Evolutionary conservation across 495 filamentous ascomycete genomes (phyloP), one percentile per base, ranked within the genome.

Genomic region (Talaromyces trachyspermus): DNA sequence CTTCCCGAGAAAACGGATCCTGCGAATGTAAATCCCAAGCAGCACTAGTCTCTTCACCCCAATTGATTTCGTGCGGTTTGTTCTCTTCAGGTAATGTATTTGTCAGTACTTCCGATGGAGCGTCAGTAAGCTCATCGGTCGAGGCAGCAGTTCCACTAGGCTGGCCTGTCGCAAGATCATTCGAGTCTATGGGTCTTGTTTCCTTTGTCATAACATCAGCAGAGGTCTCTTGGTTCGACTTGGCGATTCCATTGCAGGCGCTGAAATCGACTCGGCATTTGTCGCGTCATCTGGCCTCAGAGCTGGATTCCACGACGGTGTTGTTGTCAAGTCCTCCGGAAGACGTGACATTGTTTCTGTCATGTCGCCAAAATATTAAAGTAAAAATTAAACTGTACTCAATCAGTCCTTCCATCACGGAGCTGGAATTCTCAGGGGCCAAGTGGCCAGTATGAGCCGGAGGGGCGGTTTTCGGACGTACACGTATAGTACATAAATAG

Each of bases 281-380:
- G 44, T 20, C 30, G 44, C 29, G 30, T 53, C 51, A 11, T 69
- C 64, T 15, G 68, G 59, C 50, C 61, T 55, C 15, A 63, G 50
- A 2, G 70, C 66, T 39, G 69, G 66, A 62, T 75, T 68, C 71
- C 71, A 75, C 1, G 56, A 48, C 30, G 53, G 45, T 9, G 46
- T 11, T 15, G 20, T 12, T 26, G 43, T 42, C 23, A 36, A 17
- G 30, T 51, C 54, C 15, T 61, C 59, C 19, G 33, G 39, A 27
- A 54, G 35, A 11, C 22, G 44, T 15, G 44, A 24, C 32, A 46
- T 46, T 46, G 44, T 46, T 24, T 46, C 44, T 19, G 57, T 49
- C 57, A 54, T 54, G 30, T 15, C 52, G 48, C 43, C 39, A 49
- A 27, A 25, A 40, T 40, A 35, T 43, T 24, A 50, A 29, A 54